Conservation (phyloP, 306 rosid species). For the Sechiopsis laciniata region DNA sequence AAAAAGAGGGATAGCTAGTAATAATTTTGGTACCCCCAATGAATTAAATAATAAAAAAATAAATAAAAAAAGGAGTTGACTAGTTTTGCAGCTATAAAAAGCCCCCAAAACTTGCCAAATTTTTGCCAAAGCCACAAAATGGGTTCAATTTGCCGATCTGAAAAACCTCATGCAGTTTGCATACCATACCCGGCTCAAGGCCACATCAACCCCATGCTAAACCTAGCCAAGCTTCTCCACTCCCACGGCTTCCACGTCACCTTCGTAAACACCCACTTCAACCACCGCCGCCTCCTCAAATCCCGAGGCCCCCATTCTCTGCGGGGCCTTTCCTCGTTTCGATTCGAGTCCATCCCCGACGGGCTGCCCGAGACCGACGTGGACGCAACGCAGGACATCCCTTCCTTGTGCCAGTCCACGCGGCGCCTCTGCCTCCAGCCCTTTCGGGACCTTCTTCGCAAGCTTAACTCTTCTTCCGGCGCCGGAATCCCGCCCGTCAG, state of each 20-base stretch:
- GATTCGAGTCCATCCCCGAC: slow-evolving; percentile 30
- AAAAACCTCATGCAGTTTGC: slow-evolving; percentile 27
- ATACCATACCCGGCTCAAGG: slow-evolving; percentile 40
- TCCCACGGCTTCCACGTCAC: slow-evolving; percentile 37
- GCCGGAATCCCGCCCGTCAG: slow-evolving; percentile 20
- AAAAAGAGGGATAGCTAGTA: too few species aligned
- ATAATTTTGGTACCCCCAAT: too few species aligned
- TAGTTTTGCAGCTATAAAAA: too few species aligned
- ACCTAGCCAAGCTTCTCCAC: slow-evolving; percentile 38
- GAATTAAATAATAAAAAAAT: too few species aligned
- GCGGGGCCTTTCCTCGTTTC: slow-evolving; percentile 32
- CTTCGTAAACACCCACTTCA: slow-evolving; percentile 38
- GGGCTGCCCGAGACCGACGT: slow-evolving; percentile 29
- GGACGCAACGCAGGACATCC: slow-evolving; percentile 26
- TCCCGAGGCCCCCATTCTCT: slow-evolving; percentile 29
- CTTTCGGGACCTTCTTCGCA: slow-evolving; percentile 22
- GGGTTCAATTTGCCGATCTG: slow-evolving; percentile 37
- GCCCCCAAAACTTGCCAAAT: background rate
- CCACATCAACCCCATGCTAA: slow-evolving; percentile 36
- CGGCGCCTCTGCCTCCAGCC: slow-evolving; percentile 23
- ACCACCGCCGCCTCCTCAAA: slow-evolving; percentile 37
- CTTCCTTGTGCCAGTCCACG: slow-evolving; percentile 20
- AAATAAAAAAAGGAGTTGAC: too few species aligned
- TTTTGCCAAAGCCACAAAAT: background rate
- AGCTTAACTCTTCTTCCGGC: slow-evolving; percentile 16